Base-by-base conservation (phyloP, 768 basidiomycete species). In the Boletus fagicola region DNA sequence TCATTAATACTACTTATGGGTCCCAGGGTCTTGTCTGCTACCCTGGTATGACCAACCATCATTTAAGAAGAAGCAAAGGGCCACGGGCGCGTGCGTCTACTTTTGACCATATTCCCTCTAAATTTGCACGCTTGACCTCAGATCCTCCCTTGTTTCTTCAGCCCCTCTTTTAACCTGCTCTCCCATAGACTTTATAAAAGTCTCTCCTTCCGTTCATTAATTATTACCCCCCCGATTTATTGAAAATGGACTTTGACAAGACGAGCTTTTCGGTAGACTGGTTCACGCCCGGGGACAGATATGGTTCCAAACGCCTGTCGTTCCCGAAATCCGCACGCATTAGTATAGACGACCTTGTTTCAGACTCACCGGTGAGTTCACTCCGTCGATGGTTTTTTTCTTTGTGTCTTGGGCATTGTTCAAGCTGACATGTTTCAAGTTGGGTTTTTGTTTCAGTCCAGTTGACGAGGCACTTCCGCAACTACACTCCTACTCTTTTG, bases 321-420 rank as follows among this genome's bases (percentile, higher is more conserved):
- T 72, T 72, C 36, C 72, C 71, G n/a, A 74, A 62, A 51, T 74
- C 72, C 15, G 67, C 64, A 53, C 62, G 66, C 57, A 72, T 70
- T 12, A 74, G 68, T 49, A 52, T 68, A 30, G 71, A 72, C 44
- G 71, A 72, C 57, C 54, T 67, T 51, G 64, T 62, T 55, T 58
- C 73, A 45, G 67, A 65, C 40, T 62, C 69, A 0, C 71, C 65
- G 40, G 71, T 72, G 54, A 0, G 71, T 62, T 22, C 13, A 4
- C n/a, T 13, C 11, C 16, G 2, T 26, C 49, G 44, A 30, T 15
- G 22, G n/a, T 0, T 1, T 35, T 2, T 16, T 11, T 16, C n/a
- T n/a, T n/a, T n/a, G n/a, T n/a, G 31, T 49, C 35, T 6, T 16
- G 10, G n/a, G 3, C 30, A 8, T 51, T 47, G 38, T 60, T 38